phyloP scores from a whole-genome alignment of 2,329 filamentous ascomycete genomes.

The Fonsecaea pedrosoi region DNA sequence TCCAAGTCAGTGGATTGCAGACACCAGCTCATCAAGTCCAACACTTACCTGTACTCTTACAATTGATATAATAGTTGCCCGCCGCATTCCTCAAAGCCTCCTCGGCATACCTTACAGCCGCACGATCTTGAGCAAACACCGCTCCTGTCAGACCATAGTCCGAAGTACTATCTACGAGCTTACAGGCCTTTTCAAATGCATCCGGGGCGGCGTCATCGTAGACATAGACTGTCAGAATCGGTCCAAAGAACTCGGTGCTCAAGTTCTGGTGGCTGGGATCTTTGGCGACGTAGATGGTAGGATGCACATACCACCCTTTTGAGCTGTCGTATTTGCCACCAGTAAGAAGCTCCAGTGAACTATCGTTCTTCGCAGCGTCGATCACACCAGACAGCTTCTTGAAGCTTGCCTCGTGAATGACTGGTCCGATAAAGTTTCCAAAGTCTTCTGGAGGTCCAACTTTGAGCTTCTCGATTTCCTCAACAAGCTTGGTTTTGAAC shows the following conservation, averaged over 20 bases:
- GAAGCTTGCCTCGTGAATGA: conserved; percentile 78
- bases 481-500: conserved; percentile 69
- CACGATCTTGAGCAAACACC: conserved; percentile 74
- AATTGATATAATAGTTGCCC: conserved; percentile 87
- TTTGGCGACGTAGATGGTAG: conserved; percentile 74
- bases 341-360: conserved; percentile 69
- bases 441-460: conserved; percentile 70
- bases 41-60: conserved; percentile 67
- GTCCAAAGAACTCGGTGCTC: conserved; percentile 77
- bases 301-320: conserved; percentile 77
- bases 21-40: neutral
- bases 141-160: conserved; percentile 81
- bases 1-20: conserved; percentile 8
- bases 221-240: conserved; percentile 71
- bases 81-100: conserved; percentile 74
- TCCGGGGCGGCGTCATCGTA: conserved; percentile 67
- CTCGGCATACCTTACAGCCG: conserved; percentile 71
- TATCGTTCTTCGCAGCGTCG: conserved; percentile 73
- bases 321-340: conserved; percentile 75
- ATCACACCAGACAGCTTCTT: conserved; percentile 76
- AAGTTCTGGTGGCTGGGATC: conserved; percentile 73
- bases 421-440: conserved; percentile 77
- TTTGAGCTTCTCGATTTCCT: conserved; percentile 69
- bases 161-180: conserved; percentile 72
- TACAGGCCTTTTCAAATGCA: conserved; percentile 64